Conservation (phyloP, 106 monocot species). For the Allium fistulosum region DNA sequence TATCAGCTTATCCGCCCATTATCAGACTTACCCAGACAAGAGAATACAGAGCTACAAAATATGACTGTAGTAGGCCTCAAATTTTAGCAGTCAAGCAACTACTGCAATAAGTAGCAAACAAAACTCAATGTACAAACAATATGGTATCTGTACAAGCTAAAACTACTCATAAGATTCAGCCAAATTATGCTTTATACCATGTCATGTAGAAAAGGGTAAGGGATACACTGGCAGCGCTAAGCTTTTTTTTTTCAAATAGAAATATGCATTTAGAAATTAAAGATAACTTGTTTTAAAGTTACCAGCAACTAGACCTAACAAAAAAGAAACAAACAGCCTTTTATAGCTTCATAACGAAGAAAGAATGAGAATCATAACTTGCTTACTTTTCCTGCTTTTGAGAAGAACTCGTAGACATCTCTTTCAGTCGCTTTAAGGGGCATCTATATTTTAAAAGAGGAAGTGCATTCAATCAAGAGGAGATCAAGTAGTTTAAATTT, state of each 20-base stretch:
- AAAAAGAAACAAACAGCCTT: conserved; percentile 15
- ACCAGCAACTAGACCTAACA: no score
- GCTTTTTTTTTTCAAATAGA: not conserved
- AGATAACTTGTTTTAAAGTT: not conserved
- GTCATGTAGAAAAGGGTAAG: no score
- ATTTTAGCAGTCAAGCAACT: conserved; percentile 26
- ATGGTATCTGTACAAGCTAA: conserved; percentile 12
- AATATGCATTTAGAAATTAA: not conserved
- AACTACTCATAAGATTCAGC: conserved; percentile 10
- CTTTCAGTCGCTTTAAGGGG: conserved; percentile 67
- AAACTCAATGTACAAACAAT: conserved; percentile 37
- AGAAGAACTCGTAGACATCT: conserved; percentile 88
- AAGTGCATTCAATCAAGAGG: not conserved
- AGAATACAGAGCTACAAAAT: conserved; percentile 51
- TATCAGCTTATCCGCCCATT: not conserved
- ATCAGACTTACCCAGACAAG: conserved; percentile 41
- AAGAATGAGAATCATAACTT: conserved; percentile 6
- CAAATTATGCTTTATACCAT: not conserved
- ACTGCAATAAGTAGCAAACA: conserved; percentile 57
- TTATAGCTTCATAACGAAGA: conserved; percentile 9
- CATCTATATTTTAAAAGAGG: conserved; percentile 26
- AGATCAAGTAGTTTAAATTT: no score
- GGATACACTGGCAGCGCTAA: no score
- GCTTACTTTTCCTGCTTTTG: conserved; percentile 73
- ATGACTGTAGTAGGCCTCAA: conserved; percentile 30